phyloP scores from a whole-genome alignment of 768 basidiomycete species.

The Paxillus rubicundulus region DNA sequence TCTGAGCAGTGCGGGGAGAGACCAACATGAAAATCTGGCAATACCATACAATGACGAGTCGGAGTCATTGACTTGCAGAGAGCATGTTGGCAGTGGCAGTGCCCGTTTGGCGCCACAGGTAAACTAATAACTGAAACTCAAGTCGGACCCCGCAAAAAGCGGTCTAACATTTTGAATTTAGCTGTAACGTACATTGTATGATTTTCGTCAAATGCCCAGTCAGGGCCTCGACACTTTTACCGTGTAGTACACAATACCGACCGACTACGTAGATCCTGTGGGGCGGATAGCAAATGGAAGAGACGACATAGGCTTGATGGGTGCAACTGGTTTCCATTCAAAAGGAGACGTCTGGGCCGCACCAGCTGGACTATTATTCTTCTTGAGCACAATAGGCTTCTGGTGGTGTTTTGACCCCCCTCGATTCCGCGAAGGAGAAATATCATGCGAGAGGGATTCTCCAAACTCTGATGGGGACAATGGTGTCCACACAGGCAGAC shows the following conservation, averaged over 20 bases:
- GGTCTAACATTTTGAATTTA: too few relatives aligned
- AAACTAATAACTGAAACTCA: too few relatives aligned
- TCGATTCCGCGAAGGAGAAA: slow-evolving; percentile 24
- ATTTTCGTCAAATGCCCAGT: too few relatives aligned
- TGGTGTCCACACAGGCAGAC: slow-evolving; percentile 24
- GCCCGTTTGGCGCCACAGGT: too few relatives aligned
- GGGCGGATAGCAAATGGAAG: slow-evolving; percentile 27
- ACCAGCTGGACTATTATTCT: slow-evolving; percentile 11
- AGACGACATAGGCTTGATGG: slow-evolving; percentile 18
- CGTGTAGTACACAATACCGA: not conserved
- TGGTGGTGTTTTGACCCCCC: slow-evolving; percentile 32
- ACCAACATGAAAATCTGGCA: too few relatives aligned
- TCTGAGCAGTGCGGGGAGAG: too few relatives aligned
- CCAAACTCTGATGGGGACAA: slow-evolving; percentile 15
- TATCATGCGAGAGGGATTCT: slow-evolving; percentile 9
- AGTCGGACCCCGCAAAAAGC: too few relatives aligned
- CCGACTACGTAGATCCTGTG: slow-evolving; percentile 10
- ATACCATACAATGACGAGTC: too few relatives aligned
- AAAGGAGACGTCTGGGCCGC: slow-evolving; percentile 15
- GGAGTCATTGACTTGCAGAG: too few relatives aligned
- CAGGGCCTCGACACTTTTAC: too few relatives aligned
- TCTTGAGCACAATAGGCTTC: slow-evolving; percentile 34
- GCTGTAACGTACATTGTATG: too few relatives aligned
- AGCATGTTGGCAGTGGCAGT: too few relatives aligned
- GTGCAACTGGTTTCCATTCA: slow-evolving; percentile 25